Conservation (phyloP, 495 filamentous ascomycete species). For the Niebla homalea region DNA sequence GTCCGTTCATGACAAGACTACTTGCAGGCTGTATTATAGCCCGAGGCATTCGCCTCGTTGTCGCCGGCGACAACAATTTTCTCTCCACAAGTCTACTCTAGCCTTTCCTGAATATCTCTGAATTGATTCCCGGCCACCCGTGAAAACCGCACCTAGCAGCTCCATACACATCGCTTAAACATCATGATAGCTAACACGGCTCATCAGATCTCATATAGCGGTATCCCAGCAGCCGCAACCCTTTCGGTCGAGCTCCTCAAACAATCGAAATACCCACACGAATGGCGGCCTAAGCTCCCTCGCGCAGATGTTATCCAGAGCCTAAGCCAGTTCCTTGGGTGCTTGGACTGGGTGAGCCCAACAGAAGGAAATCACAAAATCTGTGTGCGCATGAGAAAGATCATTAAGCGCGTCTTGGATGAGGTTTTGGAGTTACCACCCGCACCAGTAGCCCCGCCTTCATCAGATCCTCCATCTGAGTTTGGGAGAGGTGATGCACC, state of each 20-base stretch:
- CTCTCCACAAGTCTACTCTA: no score
- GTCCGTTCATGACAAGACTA: no score
- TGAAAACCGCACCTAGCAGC: neutral
- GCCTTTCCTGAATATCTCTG: no score
- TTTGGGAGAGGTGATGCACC: neutral
- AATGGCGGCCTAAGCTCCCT: constrained; percentile 29
- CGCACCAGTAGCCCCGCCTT: neutral
- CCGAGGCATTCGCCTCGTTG: no score
- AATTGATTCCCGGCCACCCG: no score
- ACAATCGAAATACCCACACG: constrained; percentile 33
- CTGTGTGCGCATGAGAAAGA: constrained; percentile 18
- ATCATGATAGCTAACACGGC: constrained; percentile 12
- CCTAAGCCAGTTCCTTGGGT: constrained; percentile 47
- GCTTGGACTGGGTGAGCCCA: constrained; percentile 41
- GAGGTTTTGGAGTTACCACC: constrained; percentile 29
- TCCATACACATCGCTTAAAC: no score
- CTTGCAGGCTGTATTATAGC: no score
- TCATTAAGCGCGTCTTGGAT: constrained; percentile 30
- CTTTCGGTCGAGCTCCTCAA: constrained; percentile 49
- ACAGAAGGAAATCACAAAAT: constrained; percentile 25
- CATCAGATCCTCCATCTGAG: no score
- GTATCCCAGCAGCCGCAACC: constrained; percentile 44
- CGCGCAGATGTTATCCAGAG: constrained; percentile 51
- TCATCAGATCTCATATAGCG: constrained; percentile 36
- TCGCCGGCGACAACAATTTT: no score